phyloP scores from a whole-genome alignment of 2,329 filamentous ascomycete species.

The Blastomyces parvus region DNA sequence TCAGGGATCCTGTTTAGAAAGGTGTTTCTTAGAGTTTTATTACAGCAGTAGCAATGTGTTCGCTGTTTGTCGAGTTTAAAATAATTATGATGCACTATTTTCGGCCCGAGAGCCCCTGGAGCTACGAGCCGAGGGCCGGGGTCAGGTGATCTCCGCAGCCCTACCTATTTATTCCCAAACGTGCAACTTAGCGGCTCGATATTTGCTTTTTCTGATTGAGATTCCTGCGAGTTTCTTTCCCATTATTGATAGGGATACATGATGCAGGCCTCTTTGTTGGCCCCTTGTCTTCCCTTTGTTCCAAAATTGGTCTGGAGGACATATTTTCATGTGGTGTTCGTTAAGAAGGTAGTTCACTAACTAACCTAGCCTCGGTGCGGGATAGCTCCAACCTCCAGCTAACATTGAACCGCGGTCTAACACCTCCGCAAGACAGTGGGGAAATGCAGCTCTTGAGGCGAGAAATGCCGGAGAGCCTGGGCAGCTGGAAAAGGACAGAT shows the following conservation, averaged over 20 bases:
- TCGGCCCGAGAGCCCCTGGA: no score
- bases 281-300: not conserved
- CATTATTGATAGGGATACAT: not conserved
- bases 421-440: not conserved
- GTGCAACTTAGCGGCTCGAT: no score
- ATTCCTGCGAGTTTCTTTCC: not conserved
- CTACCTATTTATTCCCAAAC: not conserved
- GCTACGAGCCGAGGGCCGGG: not conserved
- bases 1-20: no score
- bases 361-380: not conserved
- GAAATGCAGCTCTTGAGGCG: not conserved
- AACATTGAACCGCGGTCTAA: slow-evolving; percentile 1
- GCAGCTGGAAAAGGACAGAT: not conserved
- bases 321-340: not conserved
- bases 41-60: no score
- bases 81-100: no score
- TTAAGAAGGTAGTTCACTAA: no score
- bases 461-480: not conserved
- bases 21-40: no score
- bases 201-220: not conserved
- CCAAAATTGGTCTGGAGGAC: no score
- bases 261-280: not conserved
- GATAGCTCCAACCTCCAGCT: not conserved
- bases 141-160: slow-evolving; percentile 1
- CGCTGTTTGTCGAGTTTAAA: no score